Percentiles rank a stretch among this genome's conserved stretches.
Evolutionary conservation across 2,329 filamentous ascomycete genomes (phyloP).

Genomic region (Helicocarpus griseus): DNA sequence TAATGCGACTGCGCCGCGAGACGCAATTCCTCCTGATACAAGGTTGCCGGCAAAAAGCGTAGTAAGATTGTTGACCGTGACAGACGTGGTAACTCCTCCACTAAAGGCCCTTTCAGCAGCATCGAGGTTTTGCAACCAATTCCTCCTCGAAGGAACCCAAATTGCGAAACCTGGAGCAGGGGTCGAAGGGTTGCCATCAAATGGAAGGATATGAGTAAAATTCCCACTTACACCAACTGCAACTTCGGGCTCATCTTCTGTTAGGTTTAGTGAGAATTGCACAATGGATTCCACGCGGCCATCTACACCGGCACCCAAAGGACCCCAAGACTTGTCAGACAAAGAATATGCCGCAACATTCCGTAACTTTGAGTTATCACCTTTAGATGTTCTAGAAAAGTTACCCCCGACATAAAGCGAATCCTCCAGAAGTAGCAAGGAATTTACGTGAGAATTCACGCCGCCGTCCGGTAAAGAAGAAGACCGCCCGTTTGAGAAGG

Average conservation of each 20-base stretch:
- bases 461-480: conserved; percentile 58
- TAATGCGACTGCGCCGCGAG: conserved; percentile 63
- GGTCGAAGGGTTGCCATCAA: conserved; percentile 48
- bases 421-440: conserved; percentile 58
- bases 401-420: conserved; percentile 72
- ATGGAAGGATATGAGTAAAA: conserved; percentile 58
- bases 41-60: conserved; percentile 75
- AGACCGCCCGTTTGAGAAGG: conserved; percentile 55
- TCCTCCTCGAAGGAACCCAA: conserved; percentile 76
- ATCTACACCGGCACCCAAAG: conserved; percentile 78
- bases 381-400: conserved; percentile 60
- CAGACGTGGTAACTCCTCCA: conserved; percentile 62
- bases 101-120: conserved; percentile 55
- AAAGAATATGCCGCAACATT: conserved; percentile 70
- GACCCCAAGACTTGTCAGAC: conserved; percentile 57
- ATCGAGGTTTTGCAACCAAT: conserved; percentile 78
- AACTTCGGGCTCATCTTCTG: conserved; percentile 55
- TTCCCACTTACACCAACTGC: conserved; percentile 71
- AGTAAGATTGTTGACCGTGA: conserved; percentile 46
- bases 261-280: conserved; percentile 69
- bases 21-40: conserved; percentile 61
- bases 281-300: conserved; percentile 68
- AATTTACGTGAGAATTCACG: conserved; percentile 67
- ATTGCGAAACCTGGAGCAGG: conserved; percentile 69
- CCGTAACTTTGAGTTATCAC: conserved; percentile 51